Conservation (phyloP, 768 basidiomycete species). For the Lactarius tabidus region DNA sequence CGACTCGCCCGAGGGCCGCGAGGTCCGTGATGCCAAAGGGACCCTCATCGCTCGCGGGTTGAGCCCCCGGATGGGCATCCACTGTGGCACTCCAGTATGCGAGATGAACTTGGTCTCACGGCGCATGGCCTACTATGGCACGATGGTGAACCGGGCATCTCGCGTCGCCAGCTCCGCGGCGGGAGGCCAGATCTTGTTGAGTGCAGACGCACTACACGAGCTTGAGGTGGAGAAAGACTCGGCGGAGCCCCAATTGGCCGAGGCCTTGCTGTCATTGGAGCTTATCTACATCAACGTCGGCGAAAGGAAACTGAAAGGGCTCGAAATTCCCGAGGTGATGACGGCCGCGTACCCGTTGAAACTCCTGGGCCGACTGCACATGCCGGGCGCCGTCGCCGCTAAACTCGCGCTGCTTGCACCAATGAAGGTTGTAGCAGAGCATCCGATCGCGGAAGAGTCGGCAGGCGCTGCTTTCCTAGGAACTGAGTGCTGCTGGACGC, state of each 20-base stretch:
- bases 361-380: conserved; percentile 60
- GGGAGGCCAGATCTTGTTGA: conserved; percentile 93
- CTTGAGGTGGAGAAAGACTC: conserved; percentile 56
- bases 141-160: conserved; percentile 92
- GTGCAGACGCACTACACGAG: conserved; percentile 81
- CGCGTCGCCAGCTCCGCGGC: conserved; percentile 77
- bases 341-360: conserved; percentile 76
- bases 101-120: conserved; percentile 76
- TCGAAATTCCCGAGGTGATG: conserved; percentile 85
- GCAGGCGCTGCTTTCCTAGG: background rate
- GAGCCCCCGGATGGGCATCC: conserved; percentile 96
- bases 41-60: conserved; percentile 78
- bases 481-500: conserved; percentile 40
- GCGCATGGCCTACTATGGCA: conserved; percentile 97
- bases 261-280: conserved; percentile 70
- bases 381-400: conserved; percentile 20
- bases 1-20: conserved; percentile 87
- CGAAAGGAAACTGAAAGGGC: conserved; percentile 89
- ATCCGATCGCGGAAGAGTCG: conserved; percentile 38
- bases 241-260: conserved; percentile 45
- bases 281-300: conserved; percentile 72
- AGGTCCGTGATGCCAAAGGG: conserved; percentile 62
- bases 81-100: conserved; percentile 85
- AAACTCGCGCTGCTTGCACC: background rate
- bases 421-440: conserved; percentile 30